Conservation (phyloP, 192 early-diverging fungal genomes). For the Gonapodya prolifera region DNA sequence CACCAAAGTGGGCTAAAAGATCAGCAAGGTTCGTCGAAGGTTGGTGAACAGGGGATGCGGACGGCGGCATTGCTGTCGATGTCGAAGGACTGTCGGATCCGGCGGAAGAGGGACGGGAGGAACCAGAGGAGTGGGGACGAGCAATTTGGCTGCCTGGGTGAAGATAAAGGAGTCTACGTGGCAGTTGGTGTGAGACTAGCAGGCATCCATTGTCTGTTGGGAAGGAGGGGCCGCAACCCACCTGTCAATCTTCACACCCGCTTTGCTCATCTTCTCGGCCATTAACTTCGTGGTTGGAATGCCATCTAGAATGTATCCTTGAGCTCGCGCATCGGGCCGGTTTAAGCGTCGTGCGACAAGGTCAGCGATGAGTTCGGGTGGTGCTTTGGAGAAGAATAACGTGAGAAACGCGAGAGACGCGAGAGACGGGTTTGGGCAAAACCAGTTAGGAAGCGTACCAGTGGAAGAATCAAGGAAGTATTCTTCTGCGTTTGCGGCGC, state of each 20-base stretch:
- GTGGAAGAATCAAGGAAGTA: background rate
- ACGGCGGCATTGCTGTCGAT: too few species aligned
- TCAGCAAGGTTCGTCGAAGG: background rate
- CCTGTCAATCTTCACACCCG: background rate
- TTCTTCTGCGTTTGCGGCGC: background rate
- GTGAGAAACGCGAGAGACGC: too few species aligned
- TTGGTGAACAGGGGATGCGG: too few species aligned
- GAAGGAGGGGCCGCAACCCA: background rate
- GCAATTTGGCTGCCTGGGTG: too few species aligned
- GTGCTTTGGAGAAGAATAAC: background rate
- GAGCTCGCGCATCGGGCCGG: background rate
- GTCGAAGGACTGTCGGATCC: too few species aligned
- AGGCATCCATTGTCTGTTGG: background rate
- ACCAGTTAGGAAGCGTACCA: background rate
- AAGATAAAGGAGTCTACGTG: background rate
- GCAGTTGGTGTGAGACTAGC: background rate
- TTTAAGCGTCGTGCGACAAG: background rate
- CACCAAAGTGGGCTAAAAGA: background rate
- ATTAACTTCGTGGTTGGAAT: background rate
- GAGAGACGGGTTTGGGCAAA: too few species aligned
- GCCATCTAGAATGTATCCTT: background rate
- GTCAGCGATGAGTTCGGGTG: background rate
- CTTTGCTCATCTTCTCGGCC: background rate
- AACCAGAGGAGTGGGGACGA: too few species aligned
- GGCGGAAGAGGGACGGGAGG: background rate